Evolutionary conservation across 345 rosid genomes (phyloP).

Genomic region (Populus nigra): DNA sequence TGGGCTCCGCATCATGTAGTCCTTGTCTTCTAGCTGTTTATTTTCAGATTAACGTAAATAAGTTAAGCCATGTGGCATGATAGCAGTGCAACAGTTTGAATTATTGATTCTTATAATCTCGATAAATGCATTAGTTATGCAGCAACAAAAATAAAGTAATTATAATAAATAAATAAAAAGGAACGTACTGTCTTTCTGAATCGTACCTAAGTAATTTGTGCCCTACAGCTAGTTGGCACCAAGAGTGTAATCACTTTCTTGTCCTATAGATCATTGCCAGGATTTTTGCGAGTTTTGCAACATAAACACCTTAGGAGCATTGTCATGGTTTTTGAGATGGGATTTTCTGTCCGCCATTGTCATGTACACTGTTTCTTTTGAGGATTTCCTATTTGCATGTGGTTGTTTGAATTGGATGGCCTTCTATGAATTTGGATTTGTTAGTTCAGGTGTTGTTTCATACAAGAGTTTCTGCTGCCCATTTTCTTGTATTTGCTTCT

Average conservation of each 20-base stretch:
- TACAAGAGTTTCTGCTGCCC: not conserved
- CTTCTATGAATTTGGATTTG: not conserved
- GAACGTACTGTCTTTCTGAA: not conserved
- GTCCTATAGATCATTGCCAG: not conserved
- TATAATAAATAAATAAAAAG: not conserved
- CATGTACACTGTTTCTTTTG: not conserved
- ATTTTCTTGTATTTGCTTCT: not conserved
- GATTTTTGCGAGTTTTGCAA: not conserved
- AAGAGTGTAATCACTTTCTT: not conserved
- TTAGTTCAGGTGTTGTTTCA: not conserved
- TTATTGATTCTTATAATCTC: not conserved
- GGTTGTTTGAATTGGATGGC: not conserved
- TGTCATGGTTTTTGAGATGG: too few species aligned
- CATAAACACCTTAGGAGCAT: too few species aligned
- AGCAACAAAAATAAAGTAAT: not conserved
- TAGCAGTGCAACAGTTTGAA: not conserved
- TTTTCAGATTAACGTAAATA: not conserved
- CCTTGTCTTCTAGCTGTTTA: not conserved
- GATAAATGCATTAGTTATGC: not conserved
- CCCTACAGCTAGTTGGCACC: not conserved
- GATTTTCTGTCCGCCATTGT: not conserved
- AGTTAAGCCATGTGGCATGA: not conserved
- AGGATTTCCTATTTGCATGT: not conserved
- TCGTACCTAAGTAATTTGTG: not conserved
- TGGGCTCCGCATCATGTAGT: not conserved